A percentile compares a stretch with the other conserved stretches of the same genome.
Evolutionary conservation across 208 protist species (phyloP).

Genomic region (Trypanosoma caninum): DNA sequence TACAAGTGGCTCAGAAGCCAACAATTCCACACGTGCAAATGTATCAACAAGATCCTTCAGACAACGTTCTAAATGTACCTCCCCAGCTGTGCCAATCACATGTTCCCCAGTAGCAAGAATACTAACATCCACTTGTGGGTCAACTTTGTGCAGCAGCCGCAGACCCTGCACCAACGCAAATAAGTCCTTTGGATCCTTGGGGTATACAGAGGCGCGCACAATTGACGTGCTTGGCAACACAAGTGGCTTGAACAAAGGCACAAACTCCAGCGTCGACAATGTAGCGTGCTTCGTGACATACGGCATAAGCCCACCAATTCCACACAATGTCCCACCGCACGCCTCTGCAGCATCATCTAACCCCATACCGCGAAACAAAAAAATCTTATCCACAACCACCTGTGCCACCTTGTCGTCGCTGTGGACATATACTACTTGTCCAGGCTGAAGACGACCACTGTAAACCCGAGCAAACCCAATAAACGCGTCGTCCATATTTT

Average conservation of each 20-base stretch:
- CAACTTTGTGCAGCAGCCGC: constrained; percentile 93
- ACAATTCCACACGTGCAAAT: constrained; percentile 83
- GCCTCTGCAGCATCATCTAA: constrained; percentile 86
- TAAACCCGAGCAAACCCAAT: constrained; percentile 97
- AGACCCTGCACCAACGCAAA: constrained; percentile 80
- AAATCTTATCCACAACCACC: constrained; percentile 62
- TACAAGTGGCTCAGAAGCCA: constrained; percentile 84
- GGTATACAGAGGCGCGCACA: constrained; percentile 95
- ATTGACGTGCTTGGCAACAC: constrained; percentile 92
- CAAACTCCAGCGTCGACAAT: constrained; percentile 56
- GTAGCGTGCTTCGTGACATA: constrained; percentile 95
- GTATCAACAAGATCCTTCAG: constrained; percentile 92
- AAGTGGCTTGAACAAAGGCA: constrained; percentile 84
- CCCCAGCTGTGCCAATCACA: constrained; percentile 94
- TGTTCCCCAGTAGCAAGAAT: constrained; percentile 95
- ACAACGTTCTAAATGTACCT: constrained; percentile 97
- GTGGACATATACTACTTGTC: constrained; percentile 86
- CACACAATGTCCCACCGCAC: constrained; percentile 86
- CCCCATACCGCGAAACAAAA: constrained; percentile 93
- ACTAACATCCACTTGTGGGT: constrained; percentile 93
- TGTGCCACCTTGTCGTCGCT: constrained; percentile 54
- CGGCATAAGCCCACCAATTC: constrained; percentile 92
- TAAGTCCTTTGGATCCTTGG: constrained; percentile 77
- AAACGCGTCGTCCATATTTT: constrained; percentile 78
- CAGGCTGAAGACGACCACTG: constrained; percentile 90